Evolutionary conservation across 1,284 basidiomycete species (phyloP), one percentile per base, ranked within the genome.

Genomic region (Microbotryum violaceum): DNA sequence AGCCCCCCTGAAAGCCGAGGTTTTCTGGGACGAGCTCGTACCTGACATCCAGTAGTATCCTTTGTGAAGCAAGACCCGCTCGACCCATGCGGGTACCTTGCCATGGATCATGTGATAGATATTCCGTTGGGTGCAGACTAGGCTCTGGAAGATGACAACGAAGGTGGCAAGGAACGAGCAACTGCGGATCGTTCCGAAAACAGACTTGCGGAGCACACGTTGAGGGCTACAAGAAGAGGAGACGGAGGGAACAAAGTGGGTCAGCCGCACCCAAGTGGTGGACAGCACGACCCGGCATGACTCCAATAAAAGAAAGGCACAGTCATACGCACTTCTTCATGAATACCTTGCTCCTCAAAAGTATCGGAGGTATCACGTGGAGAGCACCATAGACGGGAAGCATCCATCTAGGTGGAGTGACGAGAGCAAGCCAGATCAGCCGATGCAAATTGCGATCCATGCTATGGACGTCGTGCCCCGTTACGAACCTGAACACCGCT

Each of bases 141-240:
- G 79, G 2, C 80, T 88, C 88, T 97, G 91, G 74, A 87, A 94
- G 63, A 91, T 85, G 49, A 86, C 77, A 48, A 97, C 85, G 69
- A 94, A 94, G 6, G 83, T 78, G 3, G 88, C 89, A 27, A 97
- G 77, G 80, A 97, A 98, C 0, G 91, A 85, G 1, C 88, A 90
- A 70, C 89, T 93, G 55, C 92, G 80, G 63, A 85, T 75, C 12
- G 91, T 91, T 10, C 91, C 91, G 71, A 82, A 76, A 0, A 82
- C 77, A 0, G 87, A 85, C 59, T 81, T 82, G 9, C 82, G 71
- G 2, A 92, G 76, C 45, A 64, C 63, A 14, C 46, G 23, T 33
- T n/a, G 29, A 37, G 18, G 67, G 62, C 27, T 60, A 58, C 48
- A 23, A 23, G 1, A 33, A 31, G 9, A 56, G 14, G 51, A 33